These are phyloP conservation scores for Mycena epipterygia DNA, from an alignment of 768 basidiomycete genomes.

Conservation along the genomic window DNA sequence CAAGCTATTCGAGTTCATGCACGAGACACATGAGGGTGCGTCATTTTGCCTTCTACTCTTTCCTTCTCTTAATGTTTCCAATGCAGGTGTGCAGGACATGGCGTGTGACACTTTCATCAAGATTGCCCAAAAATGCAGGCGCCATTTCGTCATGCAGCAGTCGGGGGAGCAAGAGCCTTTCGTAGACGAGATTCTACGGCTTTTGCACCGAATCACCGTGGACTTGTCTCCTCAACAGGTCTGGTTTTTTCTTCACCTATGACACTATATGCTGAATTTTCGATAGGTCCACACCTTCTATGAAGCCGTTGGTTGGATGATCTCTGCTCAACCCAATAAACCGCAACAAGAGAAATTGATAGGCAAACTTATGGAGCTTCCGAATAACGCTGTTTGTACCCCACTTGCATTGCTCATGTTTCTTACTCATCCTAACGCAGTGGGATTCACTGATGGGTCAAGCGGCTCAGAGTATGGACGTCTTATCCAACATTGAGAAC, in stretches of 20 bases:
- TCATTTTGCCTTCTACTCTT: slow-evolving; percentile 19
- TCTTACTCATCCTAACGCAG: slow-evolving; percentile 54
- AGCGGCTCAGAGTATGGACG: slow-evolving; percentile 92
- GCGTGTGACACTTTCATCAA: slow-evolving; percentile 99
- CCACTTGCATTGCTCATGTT: background rate
- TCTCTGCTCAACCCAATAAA: slow-evolving; percentile 98
- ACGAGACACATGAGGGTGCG: slow-evolving; percentile 97
- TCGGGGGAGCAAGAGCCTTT: slow-evolving; percentile 97
- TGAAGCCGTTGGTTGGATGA: slow-evolving; percentile 99
- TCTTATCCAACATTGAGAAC: slow-evolving; percentile 91
- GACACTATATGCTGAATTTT: slow-evolving; percentile 30
- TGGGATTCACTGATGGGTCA: slow-evolving; percentile 99
- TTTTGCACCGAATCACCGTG: slow-evolving; percentile 93
- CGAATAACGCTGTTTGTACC: slow-evolving; percentile 89
- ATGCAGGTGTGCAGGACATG: slow-evolving; percentile 97
- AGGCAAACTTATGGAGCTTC: slow-evolving; percentile 94
- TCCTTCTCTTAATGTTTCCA: slow-evolving; percentile 16
- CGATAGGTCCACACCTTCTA: slow-evolving; percentile 94
- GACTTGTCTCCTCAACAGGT: slow-evolving; percentile 94
- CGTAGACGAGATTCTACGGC: slow-evolving; percentile 95
- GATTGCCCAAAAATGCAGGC: slow-evolving; percentile 97
- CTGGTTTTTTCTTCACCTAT: slow-evolving; percentile 37
- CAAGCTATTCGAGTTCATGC: slow-evolving; percentile 99
- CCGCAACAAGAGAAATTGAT: slow-evolving; percentile 97
- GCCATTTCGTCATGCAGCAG: slow-evolving; percentile 99